Conservation (phyloP, 495 filamentous ascomycete genomes). For the Aspergillus nidulans region DNA sequence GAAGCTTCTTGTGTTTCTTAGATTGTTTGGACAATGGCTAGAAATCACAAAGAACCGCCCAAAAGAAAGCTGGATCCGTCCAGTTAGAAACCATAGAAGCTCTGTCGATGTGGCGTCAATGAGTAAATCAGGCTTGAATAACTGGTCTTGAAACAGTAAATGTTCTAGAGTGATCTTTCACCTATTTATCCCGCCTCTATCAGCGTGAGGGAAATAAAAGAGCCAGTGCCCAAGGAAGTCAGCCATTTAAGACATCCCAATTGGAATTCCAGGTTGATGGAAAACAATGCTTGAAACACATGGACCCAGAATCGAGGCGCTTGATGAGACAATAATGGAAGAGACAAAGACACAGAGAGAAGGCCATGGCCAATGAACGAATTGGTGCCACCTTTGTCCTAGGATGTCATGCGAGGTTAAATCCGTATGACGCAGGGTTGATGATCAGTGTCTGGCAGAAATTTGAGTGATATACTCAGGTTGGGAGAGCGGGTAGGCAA, state of each 20-base stretch:
- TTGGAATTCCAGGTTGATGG: background rate
- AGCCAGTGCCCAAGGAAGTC: background rate
- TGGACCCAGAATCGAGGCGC: constrained; percentile 10
- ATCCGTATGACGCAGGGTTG: constrained; percentile 1
- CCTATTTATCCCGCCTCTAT: background rate
- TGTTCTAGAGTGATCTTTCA: background rate
- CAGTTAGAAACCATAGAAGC: background rate
- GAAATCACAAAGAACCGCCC: background rate
- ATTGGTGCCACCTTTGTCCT: background rate
- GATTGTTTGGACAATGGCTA: background rate
- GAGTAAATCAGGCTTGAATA: background rate
- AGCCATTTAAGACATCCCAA: constrained; percentile 10
- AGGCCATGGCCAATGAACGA: constrained; percentile 18
- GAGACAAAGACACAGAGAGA: constrained; percentile 6
- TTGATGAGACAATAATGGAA: constrained; percentile 5
- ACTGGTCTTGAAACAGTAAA: background rate
- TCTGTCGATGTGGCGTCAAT: background rate
- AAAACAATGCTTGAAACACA: constrained; percentile 10
- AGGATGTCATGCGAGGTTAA: constrained; percentile 1
- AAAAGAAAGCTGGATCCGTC: background rate
- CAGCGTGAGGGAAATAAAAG: background rate
- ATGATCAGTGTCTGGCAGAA: constrained; percentile 4
- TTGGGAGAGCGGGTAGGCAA: background rate
- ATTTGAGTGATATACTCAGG: constrained; percentile 7
- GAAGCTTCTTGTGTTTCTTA: constrained; percentile 1